phyloP scores from a whole-genome alignment of 768 basidiomycete genomes.

The Paxillus involutus region DNA sequence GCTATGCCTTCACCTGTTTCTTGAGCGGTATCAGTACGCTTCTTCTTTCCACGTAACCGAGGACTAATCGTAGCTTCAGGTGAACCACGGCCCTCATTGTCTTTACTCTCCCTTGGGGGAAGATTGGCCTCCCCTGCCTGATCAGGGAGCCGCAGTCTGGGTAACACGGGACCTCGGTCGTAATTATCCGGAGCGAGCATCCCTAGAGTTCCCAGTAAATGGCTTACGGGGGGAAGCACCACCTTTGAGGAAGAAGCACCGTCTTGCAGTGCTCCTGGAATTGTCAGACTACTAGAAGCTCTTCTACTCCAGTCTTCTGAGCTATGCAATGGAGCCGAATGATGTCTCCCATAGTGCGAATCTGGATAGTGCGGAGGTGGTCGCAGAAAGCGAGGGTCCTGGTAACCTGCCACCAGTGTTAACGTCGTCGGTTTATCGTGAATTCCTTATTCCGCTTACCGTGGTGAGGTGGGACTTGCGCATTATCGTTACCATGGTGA shows the following conservation, averaged over 20 bases:
- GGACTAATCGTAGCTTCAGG: slow-evolving; percentile 4
- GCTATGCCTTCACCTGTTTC: slow-evolving; percentile 7
- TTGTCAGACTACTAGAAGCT: slow-evolving; percentile 16
- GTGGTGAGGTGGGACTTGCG: slow-evolving; percentile 9
- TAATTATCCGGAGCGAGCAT: slow-evolving; percentile 16
- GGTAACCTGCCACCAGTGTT: slow-evolving; percentile 16
- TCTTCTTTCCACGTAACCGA: slow-evolving; percentile 17
- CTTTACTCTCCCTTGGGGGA: slow-evolving; percentile 8
- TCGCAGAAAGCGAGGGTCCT: slow-evolving; percentile 18
- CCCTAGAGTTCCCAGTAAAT: slow-evolving; percentile 24
- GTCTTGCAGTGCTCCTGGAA: slow-evolving; percentile 10
- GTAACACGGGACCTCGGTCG: slow-evolving; percentile 23
- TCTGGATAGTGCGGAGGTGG: slow-evolving; percentile 16
- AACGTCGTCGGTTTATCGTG: background rate
- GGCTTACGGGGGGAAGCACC: slow-evolving; percentile 28
- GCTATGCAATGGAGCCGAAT: slow-evolving; percentile 23
- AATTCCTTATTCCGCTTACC: slow-evolving; percentile 15
- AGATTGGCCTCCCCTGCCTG: slow-evolving; percentile 1
- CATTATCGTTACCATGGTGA: slow-evolving; percentile 15
- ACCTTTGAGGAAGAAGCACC: slow-evolving; percentile 19
- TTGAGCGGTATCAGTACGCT: slow-evolving; percentile 1
- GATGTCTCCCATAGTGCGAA: slow-evolving; percentile 22
- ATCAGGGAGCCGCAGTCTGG: slow-evolving; percentile 30
- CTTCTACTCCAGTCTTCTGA: slow-evolving; percentile 23
- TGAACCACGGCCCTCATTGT: slow-evolving; percentile 13